Evolutionary conservation across 2,329 filamentous ascomycete genomes (phyloP).

Genomic region (Penicillium sp.): DNA sequence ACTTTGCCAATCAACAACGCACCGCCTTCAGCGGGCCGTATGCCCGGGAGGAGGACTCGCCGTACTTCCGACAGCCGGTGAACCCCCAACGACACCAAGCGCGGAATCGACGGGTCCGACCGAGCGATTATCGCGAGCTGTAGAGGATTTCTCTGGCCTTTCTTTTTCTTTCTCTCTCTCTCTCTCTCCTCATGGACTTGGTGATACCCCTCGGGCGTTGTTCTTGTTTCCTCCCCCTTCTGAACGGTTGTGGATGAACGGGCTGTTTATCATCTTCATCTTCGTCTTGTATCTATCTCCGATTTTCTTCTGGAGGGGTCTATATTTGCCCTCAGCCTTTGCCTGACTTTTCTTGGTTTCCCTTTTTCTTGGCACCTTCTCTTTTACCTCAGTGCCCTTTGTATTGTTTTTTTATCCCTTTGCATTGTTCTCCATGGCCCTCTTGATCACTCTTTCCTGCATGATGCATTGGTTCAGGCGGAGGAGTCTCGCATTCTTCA

Average conservation of each 20-base stretch:
- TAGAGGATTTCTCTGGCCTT: constrained; percentile 30
- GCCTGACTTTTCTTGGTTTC: no score
- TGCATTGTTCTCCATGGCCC: background rate
- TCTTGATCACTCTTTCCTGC: no score
- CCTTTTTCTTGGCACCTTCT: no score
- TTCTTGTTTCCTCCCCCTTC: no score
- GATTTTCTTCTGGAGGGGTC: no score
- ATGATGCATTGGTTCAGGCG: no score
- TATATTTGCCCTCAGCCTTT: no score
- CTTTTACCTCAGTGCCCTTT: no score
- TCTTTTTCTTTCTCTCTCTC: background rate
- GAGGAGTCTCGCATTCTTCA: no score
- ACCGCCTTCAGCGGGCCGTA: constrained; percentile 49
- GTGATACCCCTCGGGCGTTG: background rate
- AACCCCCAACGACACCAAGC: constrained; percentile 89
- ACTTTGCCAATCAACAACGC: constrained; percentile 55
- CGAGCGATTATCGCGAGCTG: constrained; percentile 85
- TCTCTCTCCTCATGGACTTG: background rate
- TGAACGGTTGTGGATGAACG: no score
- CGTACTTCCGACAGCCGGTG: constrained; percentile 92
- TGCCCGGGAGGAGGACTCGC: constrained; percentile 69
- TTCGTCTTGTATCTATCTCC: no score
- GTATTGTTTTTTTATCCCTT: background rate
- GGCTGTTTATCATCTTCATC: no score
- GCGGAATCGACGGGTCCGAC: constrained; percentile 69